phyloP scores from a whole-genome alignment of 2,329 filamentous ascomycete species.

The Ampelomyces quisqualis region DNA sequence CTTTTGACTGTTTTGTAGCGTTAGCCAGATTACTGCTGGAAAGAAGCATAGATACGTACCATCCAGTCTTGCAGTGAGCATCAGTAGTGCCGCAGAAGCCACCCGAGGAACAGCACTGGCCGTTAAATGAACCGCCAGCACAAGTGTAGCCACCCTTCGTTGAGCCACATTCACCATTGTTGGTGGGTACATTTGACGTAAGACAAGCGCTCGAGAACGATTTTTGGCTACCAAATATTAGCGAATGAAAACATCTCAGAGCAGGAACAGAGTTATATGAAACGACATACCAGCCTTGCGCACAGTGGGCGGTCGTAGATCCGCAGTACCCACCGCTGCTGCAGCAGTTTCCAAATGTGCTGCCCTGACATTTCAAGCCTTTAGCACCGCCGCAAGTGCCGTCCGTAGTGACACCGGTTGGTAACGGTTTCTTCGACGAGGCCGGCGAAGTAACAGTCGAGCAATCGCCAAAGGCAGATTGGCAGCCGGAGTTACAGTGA shows the following conservation, averaged over 20 bases:
- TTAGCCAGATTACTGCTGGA: neutral
- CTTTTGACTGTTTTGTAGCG: neutral
- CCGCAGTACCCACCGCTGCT: conserved; percentile 9
- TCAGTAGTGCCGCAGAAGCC: conserved; percentile 15
- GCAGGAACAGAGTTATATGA: neutral
- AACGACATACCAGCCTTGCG: conserved; percentile 13
- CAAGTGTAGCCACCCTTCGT: conserved; percentile 11
- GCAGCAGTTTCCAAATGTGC: conserved; percentile 15
- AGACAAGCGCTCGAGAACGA: conserved; percentile 14
- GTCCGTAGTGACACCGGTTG: conserved; percentile 11
- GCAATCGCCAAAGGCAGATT: conserved; percentile 10
- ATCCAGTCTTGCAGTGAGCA: conserved; percentile 12
- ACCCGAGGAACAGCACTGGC: conserved; percentile 11
- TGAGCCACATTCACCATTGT: conserved; percentile 11
- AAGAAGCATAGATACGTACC: conserved; percentile 1
- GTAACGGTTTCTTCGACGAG: neutral
- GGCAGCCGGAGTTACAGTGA: conserved; percentile 14
- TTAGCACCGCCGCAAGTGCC: conserved; percentile 17
- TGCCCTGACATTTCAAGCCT: conserved; percentile 13
- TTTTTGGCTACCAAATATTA: conserved; percentile 7
- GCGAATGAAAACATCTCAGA: neutral
- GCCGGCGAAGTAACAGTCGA: neutral
- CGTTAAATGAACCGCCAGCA: conserved; percentile 10
- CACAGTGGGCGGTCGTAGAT: conserved; percentile 12
- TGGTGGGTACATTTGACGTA: conserved; percentile 9